These are phyloP conservation scores for Euphorbia corollata DNA, from an alignment of 441 rosid species.

Conservation along the genomic window DNA sequence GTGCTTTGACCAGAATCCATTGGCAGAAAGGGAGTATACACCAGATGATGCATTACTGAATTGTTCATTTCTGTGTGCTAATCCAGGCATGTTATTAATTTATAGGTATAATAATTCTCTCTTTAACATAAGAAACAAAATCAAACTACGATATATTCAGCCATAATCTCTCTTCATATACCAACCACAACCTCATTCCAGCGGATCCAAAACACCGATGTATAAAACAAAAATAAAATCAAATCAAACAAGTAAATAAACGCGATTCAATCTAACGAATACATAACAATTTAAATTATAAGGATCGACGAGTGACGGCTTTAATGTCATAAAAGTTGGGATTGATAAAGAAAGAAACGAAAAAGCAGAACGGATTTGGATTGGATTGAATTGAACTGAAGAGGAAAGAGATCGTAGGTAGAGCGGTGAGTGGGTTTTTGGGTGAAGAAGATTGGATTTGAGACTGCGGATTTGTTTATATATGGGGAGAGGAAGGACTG, in stretches of 20 bases:
- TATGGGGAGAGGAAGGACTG: neutral
- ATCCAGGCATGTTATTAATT: conserved; percentile 21
- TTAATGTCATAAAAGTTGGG: neutral
- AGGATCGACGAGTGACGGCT: conserved; percentile 3
- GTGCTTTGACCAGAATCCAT: conserved; percentile 78
- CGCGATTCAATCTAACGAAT: conserved; percentile 13
- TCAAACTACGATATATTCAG: conserved; percentile 7
- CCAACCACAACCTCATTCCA: conserved; percentile 3
- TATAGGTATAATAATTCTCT: neutral
- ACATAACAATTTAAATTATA: conserved; percentile 2
- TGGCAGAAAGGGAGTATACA: conserved; percentile 28
- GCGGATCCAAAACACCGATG: conserved; percentile 24
- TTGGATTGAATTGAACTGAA: conserved; percentile 3
- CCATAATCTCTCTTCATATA: conserved; percentile 2
- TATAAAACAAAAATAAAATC: conserved; percentile 18
- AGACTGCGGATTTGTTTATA: conserved; percentile 22
- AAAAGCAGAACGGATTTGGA: neutral
- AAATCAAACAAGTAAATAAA: conserved; percentile 12
- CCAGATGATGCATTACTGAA: conserved; percentile 36
- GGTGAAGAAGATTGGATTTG: conserved; percentile 44
- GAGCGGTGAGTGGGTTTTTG: conserved; percentile 10
- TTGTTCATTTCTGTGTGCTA: conserved; percentile 55
- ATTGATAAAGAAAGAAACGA: neutral
- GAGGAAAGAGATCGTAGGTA: conserved; percentile 6
- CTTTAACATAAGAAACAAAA: neutral